These are phyloP conservation scores for Lactarius hengduanensis DNA, from an alignment of 768 basidiomycete genomes.

Conservation along the genomic window DNA sequence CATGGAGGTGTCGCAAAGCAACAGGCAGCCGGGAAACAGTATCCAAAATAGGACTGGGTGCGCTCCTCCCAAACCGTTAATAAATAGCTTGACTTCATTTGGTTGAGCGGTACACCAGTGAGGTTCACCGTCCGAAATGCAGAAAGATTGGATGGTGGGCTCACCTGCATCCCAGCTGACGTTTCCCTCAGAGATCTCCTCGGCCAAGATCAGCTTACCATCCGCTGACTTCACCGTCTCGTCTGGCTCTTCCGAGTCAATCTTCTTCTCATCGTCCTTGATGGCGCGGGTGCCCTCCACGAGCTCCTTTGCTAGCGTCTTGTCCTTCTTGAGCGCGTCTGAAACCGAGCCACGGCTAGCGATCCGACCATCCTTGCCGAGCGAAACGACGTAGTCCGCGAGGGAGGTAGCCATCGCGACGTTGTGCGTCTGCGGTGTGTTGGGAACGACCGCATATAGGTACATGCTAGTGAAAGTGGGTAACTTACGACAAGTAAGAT, in stretches of 20 bases:
- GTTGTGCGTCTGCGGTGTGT: conserved; percentile 45
- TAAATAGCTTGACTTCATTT: conserved; percentile 35
- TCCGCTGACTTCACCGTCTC: conserved; percentile 33
- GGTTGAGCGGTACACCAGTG: too few species aligned
- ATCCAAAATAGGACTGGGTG: conserved; percentile 37
- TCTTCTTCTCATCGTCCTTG: conserved; percentile 32
- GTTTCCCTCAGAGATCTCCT: conserved; percentile 61
- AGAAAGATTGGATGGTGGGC: conserved; percentile 27
- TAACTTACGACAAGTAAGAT: too few species aligned
- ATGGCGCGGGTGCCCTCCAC: conserved; percentile 31
- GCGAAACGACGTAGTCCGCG: conserved; percentile 55
- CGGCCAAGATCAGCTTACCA: conserved; percentile 62
- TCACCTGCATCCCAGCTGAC: conserved; percentile 48
- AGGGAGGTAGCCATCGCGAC: conserved; percentile 53
- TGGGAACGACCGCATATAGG: background rate
- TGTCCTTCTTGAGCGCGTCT: conserved; percentile 45
- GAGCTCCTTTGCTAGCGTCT: conserved; percentile 35
- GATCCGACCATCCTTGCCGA: conserved; percentile 54
- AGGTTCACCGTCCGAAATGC: background rate
- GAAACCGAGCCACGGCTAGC: conserved; percentile 50
- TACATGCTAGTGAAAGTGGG: background rate
- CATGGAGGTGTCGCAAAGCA: conserved; percentile 30
- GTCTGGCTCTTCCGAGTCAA: conserved; percentile 30
- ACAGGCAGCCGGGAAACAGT: conserved; percentile 27
- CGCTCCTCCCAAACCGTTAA: conserved; percentile 32